A percentile compares a stretch with the other conserved stretches of the same genome.
These are phyloP conservation scores for Cyclospora cayetanensis DNA, from an alignment of 169 alveolate species.

Conservation along the genomic window DNA sequence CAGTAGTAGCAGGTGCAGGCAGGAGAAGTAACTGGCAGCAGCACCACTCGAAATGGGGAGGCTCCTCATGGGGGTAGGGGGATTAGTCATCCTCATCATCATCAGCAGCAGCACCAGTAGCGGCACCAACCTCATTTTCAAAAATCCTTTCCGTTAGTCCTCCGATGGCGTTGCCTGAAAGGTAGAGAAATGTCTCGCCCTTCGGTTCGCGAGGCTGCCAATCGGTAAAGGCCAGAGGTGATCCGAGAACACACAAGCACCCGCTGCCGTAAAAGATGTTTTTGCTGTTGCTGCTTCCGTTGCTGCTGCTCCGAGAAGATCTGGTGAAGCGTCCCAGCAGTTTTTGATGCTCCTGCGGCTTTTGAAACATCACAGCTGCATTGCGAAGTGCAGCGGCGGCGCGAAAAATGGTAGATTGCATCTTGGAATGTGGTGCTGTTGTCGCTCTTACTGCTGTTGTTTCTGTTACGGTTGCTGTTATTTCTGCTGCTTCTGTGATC, in stretches of 20 bases:
- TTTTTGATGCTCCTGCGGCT: not conserved
- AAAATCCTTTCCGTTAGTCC: slow-evolving; percentile 22
- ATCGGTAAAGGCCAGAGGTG: not conserved
- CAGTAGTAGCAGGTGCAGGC: not conserved
- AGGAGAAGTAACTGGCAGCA: not conserved
- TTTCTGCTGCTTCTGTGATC: not conserved
- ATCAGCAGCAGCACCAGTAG: not conserved
- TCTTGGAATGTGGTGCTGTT: too few species aligned
- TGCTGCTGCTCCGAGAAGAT: not conserved
- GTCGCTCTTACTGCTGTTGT: not conserved
- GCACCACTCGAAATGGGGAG: too few species aligned
- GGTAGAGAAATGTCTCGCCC: slow-evolving; percentile 9
- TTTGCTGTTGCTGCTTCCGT: slow-evolving; percentile 1
- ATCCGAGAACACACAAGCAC: not conserved
- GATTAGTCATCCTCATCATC: too few species aligned
- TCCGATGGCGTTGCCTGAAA: slow-evolving; percentile 44
- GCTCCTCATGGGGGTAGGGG: too few species aligned
- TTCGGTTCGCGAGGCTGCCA: not conserved
- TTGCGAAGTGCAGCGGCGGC: not conserved
- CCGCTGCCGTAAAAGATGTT: not conserved
- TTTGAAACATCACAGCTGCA: not conserved
- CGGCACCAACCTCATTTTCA: slow-evolving; percentile 27
- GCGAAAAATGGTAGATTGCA: not conserved
- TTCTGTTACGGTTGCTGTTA: not conserved
- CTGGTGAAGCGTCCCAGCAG: not conserved